Base-by-base conservation (phyloP, 208 protist species). In the Histomonas meleagridis region DNA sequence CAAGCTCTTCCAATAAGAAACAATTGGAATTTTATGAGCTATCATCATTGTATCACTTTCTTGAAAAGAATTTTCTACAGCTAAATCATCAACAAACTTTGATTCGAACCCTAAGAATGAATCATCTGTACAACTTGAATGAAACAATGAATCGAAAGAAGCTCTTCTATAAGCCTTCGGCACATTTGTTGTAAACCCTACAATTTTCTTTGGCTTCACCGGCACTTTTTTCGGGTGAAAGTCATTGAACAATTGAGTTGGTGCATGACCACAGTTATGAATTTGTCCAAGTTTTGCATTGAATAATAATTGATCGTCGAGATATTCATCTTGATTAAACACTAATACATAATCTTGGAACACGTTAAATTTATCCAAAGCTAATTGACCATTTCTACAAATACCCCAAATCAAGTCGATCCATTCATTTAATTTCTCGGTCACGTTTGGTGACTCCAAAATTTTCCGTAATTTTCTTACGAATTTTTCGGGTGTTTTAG, bases 331-430 rank as follows among this genome's bases (percentile, higher is more conserved):
- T 38, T 40, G 76, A 55, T 86, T 48, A 46, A 86, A 86, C 9
- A 55, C 40, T 26, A 55, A 86, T 38, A 86, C 46, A 55, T 57
- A 55, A n/a, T 43, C 40, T 35, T 91, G 86, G 0, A 91, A 48
- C 7, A 91, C 38, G 35, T 91, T 91, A n/a, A 51, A 69, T 65
- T 21, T 48, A 49, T 91, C 35, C 5, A 65, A 43, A 32, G 40
- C 53, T 32, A n/a, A 9, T n/a, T 60, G 7, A 9, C 86, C 86
- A 48, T 65, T 48, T 49, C 55, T 60, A 18, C 55, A 43, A 7
- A 69, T 26, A 48, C 86, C 86, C 86, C 86, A 91, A 28, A 91
- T 91, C n/a, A 91, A 91, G 32, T 91, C 86, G 18, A 91, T 91
- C 86, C 86, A 91, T 49, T 91, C 86, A 38, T 91, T 60, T 14